Evolutionary conservation across 148 eudicot species (phyloP).

Genomic region (Camellia granthamiana): DNA sequence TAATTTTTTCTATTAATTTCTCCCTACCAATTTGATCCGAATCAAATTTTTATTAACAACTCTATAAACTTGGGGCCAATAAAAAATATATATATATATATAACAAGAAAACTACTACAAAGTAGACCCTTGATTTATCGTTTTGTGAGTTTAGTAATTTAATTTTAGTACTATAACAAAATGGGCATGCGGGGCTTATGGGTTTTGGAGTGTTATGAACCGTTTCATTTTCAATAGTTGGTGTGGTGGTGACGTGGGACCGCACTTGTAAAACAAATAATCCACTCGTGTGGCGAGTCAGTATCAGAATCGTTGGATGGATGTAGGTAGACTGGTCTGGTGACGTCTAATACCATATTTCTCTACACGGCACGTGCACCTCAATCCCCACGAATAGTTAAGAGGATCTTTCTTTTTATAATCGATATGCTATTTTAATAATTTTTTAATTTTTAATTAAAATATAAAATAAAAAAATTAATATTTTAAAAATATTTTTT

Average conservation of each 20-base stretch:
- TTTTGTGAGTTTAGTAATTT: background rate
- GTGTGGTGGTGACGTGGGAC: background rate
- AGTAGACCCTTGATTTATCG: constrained; percentile 4
- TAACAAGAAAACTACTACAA: too few species aligned
- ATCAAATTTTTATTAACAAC: too few species aligned
- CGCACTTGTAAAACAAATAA: background rate
- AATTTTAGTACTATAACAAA: too few species aligned
- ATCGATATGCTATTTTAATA: too few species aligned
- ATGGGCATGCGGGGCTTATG: too few species aligned
- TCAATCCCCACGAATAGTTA: background rate
- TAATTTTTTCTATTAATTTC: too few species aligned
- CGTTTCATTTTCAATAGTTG: background rate
- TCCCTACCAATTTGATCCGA: too few species aligned
- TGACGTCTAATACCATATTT: background rate
- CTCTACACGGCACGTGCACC: constrained; percentile 2
- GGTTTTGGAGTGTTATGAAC: background rate
- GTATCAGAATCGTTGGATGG: background rate
- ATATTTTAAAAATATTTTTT: too few species aligned
- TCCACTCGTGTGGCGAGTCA: constrained; percentile 9
- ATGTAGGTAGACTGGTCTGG: background rate
- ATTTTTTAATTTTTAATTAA: too few species aligned
- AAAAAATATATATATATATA: background rate
- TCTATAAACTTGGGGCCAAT: too few species aligned
- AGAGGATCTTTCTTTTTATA: too few species aligned
- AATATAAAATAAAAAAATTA: too few species aligned